A percentile compares a stretch with the other conserved stretches of the same genome.
phyloP scores from a whole-genome alignment of 202 grass and related monocot species.

The Bolboschoenoplectus hybrid region DNA sequence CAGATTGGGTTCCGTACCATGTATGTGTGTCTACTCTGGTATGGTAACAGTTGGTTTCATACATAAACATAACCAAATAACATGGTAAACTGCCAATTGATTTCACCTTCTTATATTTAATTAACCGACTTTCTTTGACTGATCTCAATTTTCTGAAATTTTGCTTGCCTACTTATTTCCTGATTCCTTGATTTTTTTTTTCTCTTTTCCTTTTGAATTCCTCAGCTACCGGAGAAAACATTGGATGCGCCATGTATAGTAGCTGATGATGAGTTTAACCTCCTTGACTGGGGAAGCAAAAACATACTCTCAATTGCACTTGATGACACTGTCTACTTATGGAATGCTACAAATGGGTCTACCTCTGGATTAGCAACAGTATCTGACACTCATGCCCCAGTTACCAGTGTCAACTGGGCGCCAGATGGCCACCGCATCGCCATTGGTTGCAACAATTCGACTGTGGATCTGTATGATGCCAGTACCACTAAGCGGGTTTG shows the following conservation, averaged over 20 bases:
- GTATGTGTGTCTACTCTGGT: too few species aligned
- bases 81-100: background rate
- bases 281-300: constrained; percentile 61
- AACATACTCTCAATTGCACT: constrained; percentile 58
- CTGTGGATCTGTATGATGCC: constrained; percentile 50
- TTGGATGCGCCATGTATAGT: constrained; percentile 52
- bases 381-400: constrained; percentile 38
- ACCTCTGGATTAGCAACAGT: constrained; percentile 49
- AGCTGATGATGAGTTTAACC: constrained; percentile 55
- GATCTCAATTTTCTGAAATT: background rate
- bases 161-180: background rate
- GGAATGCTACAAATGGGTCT: constrained; percentile 49
- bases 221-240: constrained; percentile 51
- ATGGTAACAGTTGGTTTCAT: background rate
- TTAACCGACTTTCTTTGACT: background rate
- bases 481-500: constrained; percentile 32
- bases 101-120: too few species aligned
- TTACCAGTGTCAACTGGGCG: constrained; percentile 62
- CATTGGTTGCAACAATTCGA: constrained; percentile 50
- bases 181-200: background rate
- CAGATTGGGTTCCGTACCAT: too few species aligned
- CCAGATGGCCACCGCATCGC: constrained; percentile 49
- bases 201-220: constrained; percentile 29
- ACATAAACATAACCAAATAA: background rate
- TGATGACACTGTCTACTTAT: constrained; percentile 52